These are phyloP conservation scores for Zoysia matrella DNA, from an alignment of 202 grass and related monocot genomes.

Conservation along the genomic window DNA sequence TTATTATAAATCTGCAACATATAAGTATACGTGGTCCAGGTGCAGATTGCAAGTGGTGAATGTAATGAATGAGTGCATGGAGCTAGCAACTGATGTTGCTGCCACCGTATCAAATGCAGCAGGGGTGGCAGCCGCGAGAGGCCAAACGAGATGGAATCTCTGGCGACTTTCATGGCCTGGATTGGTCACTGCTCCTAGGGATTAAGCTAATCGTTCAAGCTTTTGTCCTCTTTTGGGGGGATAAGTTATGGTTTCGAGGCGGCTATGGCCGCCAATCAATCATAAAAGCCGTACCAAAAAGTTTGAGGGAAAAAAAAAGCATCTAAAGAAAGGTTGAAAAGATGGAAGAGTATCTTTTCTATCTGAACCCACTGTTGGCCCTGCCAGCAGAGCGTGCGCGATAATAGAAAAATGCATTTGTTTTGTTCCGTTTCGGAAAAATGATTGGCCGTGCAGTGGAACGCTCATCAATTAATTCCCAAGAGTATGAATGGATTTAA, in stretches of 20 bases:
- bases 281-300: slow-evolving; percentile 45
- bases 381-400: background rate
- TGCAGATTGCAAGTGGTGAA: slow-evolving; percentile 28
- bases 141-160: slow-evolving; percentile 68
- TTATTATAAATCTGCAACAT: background rate
- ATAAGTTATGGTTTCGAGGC: slow-evolving; percentile 48
- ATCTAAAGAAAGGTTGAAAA: slow-evolving; percentile 30
- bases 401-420: background rate
- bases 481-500: background rate
- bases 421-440: background rate
- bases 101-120: slow-evolving; percentile 23
- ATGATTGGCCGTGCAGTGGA: background rate
- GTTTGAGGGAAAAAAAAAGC: background rate
- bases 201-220: slow-evolving; percentile 41
- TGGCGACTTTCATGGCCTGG: slow-evolving; percentile 26
- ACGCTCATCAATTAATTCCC: background rate
- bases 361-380: slow-evolving; percentile 40
- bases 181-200: slow-evolving; percentile 51
- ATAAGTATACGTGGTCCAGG: background rate
- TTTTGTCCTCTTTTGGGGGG: slow-evolving; percentile 48
- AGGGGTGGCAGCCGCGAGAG: background rate
- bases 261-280: slow-evolving; percentile 49
- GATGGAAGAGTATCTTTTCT: slow-evolving; percentile 31
- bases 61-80: background rate
- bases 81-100: background rate